Conservation (phyloP, 352 stramenopile species). For the Pythium phragmiticola region DNA sequence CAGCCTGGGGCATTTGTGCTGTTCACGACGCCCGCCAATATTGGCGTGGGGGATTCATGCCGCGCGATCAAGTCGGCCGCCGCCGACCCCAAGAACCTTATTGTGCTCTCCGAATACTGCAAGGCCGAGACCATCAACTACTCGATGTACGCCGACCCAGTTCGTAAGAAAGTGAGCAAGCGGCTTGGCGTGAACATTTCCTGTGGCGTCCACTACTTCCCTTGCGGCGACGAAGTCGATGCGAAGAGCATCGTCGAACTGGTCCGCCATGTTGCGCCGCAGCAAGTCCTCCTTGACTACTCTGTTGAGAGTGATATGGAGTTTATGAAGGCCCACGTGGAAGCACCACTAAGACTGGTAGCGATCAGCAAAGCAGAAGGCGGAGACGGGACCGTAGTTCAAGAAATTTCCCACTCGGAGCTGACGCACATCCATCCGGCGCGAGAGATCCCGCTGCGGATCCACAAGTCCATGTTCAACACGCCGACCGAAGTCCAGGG, state of each 20-base stretch:
- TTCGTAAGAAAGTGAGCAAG: conserved; percentile 71
- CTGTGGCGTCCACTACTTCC: conserved; percentile 85
- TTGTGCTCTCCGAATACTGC: conserved; percentile 83
- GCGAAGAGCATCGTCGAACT: conserved; percentile 84
- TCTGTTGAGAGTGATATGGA: conserved; percentile 52
- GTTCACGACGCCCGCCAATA: conserved; percentile 77
- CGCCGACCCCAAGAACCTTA: conserved; percentile 75
- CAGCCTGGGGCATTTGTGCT: conserved; percentile 70
- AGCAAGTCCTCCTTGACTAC: conserved; percentile 72
- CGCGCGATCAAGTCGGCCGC: conserved; percentile 61
- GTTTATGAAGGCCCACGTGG: conserved; percentile 64
- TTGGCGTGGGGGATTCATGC: conserved; percentile 67
- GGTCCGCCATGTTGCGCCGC: conserved; percentile 48
- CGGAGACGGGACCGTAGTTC: background rate
- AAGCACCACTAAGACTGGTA: conserved; percentile 1
- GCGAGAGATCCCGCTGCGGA: conserved; percentile 66
- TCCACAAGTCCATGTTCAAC: conserved; percentile 87
- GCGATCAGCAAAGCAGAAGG: background rate
- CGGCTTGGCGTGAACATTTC: conserved; percentile 59
- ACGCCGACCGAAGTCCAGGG: conserved; percentile 70
- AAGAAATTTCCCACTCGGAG: conserved; percentile 21
- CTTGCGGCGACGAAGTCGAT: conserved; percentile 82
- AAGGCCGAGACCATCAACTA: conserved; percentile 82
- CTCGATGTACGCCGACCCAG: conserved; percentile 72
- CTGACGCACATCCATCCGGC: conserved; percentile 23